Conservation (phyloP, 2,329 filamentous ascomycete species). For the Curvularia sp. region DNA sequence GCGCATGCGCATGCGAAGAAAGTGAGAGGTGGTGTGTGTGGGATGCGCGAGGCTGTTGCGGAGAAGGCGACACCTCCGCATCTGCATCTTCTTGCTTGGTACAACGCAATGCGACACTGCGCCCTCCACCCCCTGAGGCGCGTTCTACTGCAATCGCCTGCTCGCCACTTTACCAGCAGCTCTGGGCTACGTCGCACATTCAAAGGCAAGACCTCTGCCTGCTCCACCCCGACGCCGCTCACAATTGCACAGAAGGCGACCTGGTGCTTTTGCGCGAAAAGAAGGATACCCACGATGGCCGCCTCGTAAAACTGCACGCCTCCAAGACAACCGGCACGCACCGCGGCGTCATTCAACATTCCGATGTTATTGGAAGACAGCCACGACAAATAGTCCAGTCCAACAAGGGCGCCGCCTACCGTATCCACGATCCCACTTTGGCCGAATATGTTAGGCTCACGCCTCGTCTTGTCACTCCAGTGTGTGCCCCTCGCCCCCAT, state of each 20-base stretch:
- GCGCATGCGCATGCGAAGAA: slow-evolving; percentile 17
- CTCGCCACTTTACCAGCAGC: slow-evolving; percentile 31
- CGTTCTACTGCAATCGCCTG: slow-evolving; percentile 3
- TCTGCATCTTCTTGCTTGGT: slow-evolving; percentile 20
- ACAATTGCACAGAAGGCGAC: slow-evolving; percentile 45
- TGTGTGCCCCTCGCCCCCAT: slow-evolving; percentile 48
- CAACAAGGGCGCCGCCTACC: slow-evolving; percentile 59
- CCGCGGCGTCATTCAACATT: slow-evolving; percentile 58
- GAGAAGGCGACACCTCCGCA: slow-evolving; percentile 23
- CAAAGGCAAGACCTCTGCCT: slow-evolving; percentile 33
- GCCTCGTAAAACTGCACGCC: slow-evolving; percentile 50
- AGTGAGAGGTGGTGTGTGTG: slow-evolving; percentile 2
- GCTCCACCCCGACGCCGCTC: slow-evolving; percentile 15
- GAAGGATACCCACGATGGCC: slow-evolving; percentile 47
- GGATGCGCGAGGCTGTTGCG: slow-evolving; percentile 17
- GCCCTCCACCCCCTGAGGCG: slow-evolving; percentile 9
- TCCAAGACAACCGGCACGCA: slow-evolving; percentile 51
- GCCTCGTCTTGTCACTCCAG: slow-evolving; percentile 76
- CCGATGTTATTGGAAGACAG: slow-evolving; percentile 68
- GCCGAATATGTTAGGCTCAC: slow-evolving; percentile 75
- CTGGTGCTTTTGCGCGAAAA: slow-evolving; percentile 53
- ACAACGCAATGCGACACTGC: slow-evolving; percentile 31
- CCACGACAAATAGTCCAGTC: slow-evolving; percentile 66
- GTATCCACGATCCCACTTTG: slow-evolving; percentile 70
- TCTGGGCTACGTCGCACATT: slow-evolving; percentile 32